Conservation (phyloP, 2,329 filamentous ascomycete genomes). For the Fusarium pilosicola region DNA sequence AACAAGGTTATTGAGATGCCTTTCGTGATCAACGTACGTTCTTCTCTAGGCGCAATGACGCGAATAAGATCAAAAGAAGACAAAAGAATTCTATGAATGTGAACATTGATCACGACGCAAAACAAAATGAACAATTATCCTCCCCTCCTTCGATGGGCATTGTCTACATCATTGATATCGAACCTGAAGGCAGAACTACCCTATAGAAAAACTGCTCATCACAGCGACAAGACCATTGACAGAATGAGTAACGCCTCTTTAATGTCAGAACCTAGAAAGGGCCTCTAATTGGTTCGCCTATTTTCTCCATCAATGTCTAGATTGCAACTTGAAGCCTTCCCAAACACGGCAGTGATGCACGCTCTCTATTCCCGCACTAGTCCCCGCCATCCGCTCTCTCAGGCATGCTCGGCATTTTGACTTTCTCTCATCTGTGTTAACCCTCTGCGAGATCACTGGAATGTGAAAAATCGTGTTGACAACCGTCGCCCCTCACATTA, state of each 20-base stretch:
- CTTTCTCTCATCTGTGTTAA: background rate
- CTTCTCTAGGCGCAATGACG: accelerated
- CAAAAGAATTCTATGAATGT: accelerated
- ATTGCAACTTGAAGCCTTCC: background rate
- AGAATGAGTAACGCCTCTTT: no score
- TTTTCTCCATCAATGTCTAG: background rate
- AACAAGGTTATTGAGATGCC: accelerated
- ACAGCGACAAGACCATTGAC: background rate
- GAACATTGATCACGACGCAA: no score
- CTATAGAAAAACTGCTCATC: background rate
- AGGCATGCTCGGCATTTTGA: background rate
- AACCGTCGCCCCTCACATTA: accelerated
- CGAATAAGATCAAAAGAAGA: background rate
- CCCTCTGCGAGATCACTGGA: background rate
- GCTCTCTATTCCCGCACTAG: background rate
- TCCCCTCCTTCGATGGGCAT: background rate
- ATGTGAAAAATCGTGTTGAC: accelerated
- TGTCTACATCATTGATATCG: background rate
- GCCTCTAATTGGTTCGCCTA: background rate
- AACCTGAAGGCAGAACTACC: background rate
- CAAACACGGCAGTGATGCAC: background rate
- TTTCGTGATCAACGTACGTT: accelerated
- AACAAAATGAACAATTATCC: no score
- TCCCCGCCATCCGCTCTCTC: background rate
- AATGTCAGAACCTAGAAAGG: accelerated